A percentile compares a stretch with the other conserved stretches of the same genome.
These are phyloP conservation scores for Ophiorrhiza pumila DNA, from an alignment of 257 asterid species.

Conservation along the genomic window DNA sequence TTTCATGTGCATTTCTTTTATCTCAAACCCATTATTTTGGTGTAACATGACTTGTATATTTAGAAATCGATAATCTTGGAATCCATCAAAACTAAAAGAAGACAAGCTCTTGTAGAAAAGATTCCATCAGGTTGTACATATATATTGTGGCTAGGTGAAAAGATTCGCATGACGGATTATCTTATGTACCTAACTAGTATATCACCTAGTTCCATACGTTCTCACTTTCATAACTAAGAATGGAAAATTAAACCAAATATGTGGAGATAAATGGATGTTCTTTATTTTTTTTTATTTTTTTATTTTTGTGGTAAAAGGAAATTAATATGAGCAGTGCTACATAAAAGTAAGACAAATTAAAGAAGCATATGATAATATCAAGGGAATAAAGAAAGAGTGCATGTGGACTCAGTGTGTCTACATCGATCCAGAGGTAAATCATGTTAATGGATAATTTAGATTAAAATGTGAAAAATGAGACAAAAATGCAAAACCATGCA, in stretches of 20 bases:
- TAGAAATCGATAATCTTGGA: neutral
- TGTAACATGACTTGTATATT: too few relatives aligned
- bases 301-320: neutral
- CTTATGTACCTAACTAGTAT: too few relatives aligned
- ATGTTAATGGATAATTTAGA: neutral
- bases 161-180: too few relatives aligned
- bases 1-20: too few relatives aligned
- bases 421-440: neutral
- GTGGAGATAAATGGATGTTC: neutral
- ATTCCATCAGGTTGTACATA: too few relatives aligned
- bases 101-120: neutral
- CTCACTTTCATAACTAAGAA: neutral
- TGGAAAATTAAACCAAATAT: neutral
- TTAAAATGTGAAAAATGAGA: conserved; percentile 3
- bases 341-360: conserved; percentile 5
- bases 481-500: conserved; percentile 5
- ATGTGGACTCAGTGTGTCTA: neutral
- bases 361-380: conserved; percentile 8
- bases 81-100: neutral
- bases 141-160: too few relatives aligned
- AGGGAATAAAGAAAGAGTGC: neutral
- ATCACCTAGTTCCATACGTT: neutral
- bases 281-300: neutral
- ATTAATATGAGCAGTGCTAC: neutral
- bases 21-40: too few relatives aligned